Base-by-base conservation (phyloP, 495 filamentous ascomycete species). In the Umbilicaria muhlenbergii region DNA sequence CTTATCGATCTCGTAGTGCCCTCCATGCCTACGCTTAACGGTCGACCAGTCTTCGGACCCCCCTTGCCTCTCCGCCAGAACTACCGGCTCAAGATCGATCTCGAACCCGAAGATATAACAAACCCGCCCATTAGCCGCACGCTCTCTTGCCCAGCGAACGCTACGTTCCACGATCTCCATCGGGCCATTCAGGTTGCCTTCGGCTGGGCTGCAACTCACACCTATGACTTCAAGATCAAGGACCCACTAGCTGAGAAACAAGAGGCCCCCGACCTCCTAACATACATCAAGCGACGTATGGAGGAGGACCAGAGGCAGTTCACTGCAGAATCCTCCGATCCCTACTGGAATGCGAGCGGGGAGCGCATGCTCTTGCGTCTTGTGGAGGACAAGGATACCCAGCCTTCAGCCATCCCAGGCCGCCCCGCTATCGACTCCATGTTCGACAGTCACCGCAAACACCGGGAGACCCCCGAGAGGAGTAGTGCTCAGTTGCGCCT, bases 101-200 rank as follows among this genome's bases (percentile, higher is more conserved):
- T 28, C 14, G 34, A 10, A 2, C 38, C 44, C 4, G 40, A 36
- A 17, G 2, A 21, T 6, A 47, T 47, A 19, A 36, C 21, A 24
- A 42, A 42, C 14, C 61, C 58, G 11, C 49, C 44, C 32, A 48
- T 64, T 32, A 46, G 36, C 18, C 56, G 59, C n/a, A 59, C 51
- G 17, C 50, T 65, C 14, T 65, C 59, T 11, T 59, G 57, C 45
- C 59, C 56, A 24, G 52, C 59, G 35, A 37, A 51, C n/a, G 44
- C 51, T 4, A 47, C 44, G 2, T 63, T 62, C 41, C 47, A 47
- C 32, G 36, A 45, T 7, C 53, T 66, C 21, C 55, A 64, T 44
- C 6, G 51, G 39, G 57, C 53, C 1, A 47, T 65, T 13, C 54
- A 59, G 41, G 41, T 51, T 28, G 57, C 54, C 13, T 65, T 65